These are phyloP conservation scores for Candida tropicalis DNA, from an alignment of 1,139 yeast genomes.

Conservation along the genomic window DNA sequence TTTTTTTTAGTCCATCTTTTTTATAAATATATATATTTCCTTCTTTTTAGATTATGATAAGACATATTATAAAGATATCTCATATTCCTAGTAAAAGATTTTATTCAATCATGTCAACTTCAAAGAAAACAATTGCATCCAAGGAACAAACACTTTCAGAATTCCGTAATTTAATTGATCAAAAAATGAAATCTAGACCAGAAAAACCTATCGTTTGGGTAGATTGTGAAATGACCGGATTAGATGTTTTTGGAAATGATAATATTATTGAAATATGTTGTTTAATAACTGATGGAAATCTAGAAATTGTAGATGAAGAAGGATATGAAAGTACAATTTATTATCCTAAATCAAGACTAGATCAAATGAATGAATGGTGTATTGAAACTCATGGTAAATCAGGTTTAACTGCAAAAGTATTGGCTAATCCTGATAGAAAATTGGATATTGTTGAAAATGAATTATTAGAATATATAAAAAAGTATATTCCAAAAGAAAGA, in stretches of 20 bases:
- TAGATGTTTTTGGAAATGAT: conserved; percentile 66
- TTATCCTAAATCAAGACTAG: conserved; percentile 64
- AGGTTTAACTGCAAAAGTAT: conserved; percentile 76
- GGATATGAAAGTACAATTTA: conserved; percentile 86
- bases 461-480: conserved; percentile 60
- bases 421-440: conserved; percentile 55
- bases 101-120: not conserved
- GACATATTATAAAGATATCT: not conserved
- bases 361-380: conserved; percentile 87
- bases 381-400: conserved; percentile 72
- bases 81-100: not conserved
- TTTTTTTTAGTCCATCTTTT: too few species aligned
- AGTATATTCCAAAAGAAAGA: conserved; percentile 54
- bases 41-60: too few species aligned
- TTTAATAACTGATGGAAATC: conserved; percentile 78
- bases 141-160: too few species aligned
- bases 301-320: conserved; percentile 63
- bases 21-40: too few species aligned
- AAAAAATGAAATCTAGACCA: conserved; percentile 2
- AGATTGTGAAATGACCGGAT: conserved; percentile 89
- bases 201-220: conserved; percentile 72
- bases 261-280: conserved; percentile 92
- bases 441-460: conserved; percentile 63
- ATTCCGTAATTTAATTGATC: not conserved
- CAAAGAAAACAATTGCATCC: not conserved